Evolutionary conservation across 163 green algal species (phyloP), one percentile per base, ranked within the genome.

Genomic region (Chloromonas sp.): DNA sequence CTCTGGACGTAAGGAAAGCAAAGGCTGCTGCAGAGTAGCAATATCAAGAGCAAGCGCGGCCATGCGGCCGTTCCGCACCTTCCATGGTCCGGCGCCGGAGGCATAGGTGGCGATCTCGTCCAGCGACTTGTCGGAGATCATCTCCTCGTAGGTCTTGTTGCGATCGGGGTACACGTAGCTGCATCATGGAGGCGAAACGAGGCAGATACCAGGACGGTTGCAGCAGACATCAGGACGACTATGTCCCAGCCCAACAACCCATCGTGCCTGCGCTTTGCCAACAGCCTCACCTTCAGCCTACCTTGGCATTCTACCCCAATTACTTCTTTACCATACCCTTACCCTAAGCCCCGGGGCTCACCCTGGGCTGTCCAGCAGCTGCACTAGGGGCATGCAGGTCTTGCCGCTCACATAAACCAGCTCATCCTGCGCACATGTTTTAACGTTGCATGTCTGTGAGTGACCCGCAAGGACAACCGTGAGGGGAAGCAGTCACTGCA

Each of bases 71-170:
- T 36, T 74, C 66, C 11, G 66, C 66, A 74, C 66, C 87, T 90
- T 89, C 14, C 78, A 87, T 76, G 87, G 87, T 58, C 85, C 85
- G 11, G 88, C 83, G 78, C 85, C 87, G 11, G 61, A 59, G 61
- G 85, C 87, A 70, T 90, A 90, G 66, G 79, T 85, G 36, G 79
- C 85, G 2, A 85, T 87, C n/a, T 90, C 84, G 36, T 85, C 14
- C 14, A 88, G 60, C 1, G 60, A 79, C 2, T 58, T 61, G 71
- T 82, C 81, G 0, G 85, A 83, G 13, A 82, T 77, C 61, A 88
- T 70, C 3, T n/a, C 81, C 1, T 70, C 5, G 71, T 88, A 82
- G 15, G 70, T 83, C n/a, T 60, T 78, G 70, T 58, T 70, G 66
- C 78, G 88, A 78, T 81, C 78, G 81, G 82, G 71, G 14, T 61